Conservation (phyloP, 768 basidiomycete genomes). For the Crucibulum laeve region DNA sequence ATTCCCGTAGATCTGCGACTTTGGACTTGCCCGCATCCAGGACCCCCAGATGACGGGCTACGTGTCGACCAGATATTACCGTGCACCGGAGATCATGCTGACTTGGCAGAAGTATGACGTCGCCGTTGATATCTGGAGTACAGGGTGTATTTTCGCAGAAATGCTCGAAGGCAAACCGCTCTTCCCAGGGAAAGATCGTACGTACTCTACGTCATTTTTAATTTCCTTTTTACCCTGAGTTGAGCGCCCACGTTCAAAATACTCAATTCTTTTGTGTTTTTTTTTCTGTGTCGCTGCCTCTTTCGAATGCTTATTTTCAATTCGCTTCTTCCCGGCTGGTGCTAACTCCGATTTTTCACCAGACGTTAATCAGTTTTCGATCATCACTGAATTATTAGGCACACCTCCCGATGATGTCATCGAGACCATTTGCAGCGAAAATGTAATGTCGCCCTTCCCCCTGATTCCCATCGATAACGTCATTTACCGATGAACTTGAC, state of each 20-base stretch:
- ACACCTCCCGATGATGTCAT: constrained; percentile 99
- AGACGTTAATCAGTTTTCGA: constrained; percentile 99
- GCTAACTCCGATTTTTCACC: constrained; percentile 10
- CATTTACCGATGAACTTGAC: constrained; percentile 4
- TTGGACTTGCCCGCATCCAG: constrained; percentile 96
- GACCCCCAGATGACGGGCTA: constrained; percentile 99
- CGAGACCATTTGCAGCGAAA: constrained; percentile 96
- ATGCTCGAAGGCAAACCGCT: constrained; percentile 99
- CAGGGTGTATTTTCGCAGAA: constrained; percentile 99
- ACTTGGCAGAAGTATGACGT: constrained; percentile 99
- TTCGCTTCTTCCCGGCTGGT: neutral
- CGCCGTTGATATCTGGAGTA: constrained; percentile 99
- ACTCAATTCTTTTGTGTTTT: too few relatives aligned
- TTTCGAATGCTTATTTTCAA: neutral
- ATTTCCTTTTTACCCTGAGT: constrained; percentile 6
- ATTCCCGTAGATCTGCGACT: constrained; percentile 84
- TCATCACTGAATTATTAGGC: constrained; percentile 96
- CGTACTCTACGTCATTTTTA: constrained; percentile 39
- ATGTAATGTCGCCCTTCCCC: constrained; percentile 51
- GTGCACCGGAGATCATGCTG: constrained; percentile 99
- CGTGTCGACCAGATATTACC: constrained; percentile 97
- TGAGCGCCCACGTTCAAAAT: constrained; percentile 6
- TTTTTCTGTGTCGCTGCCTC: too few relatives aligned
- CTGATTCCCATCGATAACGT: neutral
- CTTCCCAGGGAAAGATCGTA: constrained; percentile 99